Evolutionary conservation across 768 basidiomycete species (phyloP).

Genomic region (Leucosporidium scottii): DNA sequence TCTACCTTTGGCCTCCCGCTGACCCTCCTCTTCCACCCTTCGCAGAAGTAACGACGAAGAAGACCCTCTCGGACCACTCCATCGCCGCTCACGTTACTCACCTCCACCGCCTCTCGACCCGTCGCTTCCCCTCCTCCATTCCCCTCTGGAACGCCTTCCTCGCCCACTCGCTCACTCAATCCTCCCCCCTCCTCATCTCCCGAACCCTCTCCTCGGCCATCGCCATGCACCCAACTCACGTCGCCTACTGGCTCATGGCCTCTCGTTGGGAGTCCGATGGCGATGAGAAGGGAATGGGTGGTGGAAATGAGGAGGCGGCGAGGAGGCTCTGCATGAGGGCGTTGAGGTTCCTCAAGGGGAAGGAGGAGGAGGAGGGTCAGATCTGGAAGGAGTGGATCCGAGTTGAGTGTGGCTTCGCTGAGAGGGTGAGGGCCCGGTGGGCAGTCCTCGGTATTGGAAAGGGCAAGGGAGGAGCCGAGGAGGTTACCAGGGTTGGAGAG

Average conservation of each 20-base stretch:
- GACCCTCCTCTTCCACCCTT: background rate
- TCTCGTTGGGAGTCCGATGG: constrained; percentile 36
- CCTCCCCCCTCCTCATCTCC: constrained; percentile 30
- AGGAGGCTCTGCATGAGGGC: constrained; percentile 35
- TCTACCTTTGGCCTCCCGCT: background rate
- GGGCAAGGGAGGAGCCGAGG: constrained; percentile 5
- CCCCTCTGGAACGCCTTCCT: constrained; percentile 34
- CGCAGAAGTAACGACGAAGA: constrained; percentile 20
- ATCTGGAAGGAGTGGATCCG: constrained; percentile 36
- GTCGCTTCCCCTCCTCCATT: constrained; percentile 33
- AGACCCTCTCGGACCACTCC: constrained; percentile 35
- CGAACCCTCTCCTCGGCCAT: constrained; percentile 32
- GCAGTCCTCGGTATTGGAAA: constrained; percentile 32
- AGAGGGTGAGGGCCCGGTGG: constrained; percentile 26
- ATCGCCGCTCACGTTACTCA: constrained; percentile 36
- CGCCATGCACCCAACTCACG: constrained; percentile 34
- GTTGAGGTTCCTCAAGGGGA: constrained; percentile 35
- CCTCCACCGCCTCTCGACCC: constrained; percentile 31
- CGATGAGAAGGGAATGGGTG: constrained; percentile 33
- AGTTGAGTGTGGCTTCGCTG: constrained; percentile 34
- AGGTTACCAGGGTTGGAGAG: constrained; percentile 11
- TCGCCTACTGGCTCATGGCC: constrained; percentile 36
- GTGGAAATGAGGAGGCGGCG: constrained; percentile 35
- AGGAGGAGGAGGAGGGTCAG: constrained; percentile 12
- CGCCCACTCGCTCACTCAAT: constrained; percentile 29